A percentile compares a stretch with the other conserved stretches of the same genome.
Conservation (phyloP, 306 rosid genomes). For the Lithocarpus polystachyus region DNA sequence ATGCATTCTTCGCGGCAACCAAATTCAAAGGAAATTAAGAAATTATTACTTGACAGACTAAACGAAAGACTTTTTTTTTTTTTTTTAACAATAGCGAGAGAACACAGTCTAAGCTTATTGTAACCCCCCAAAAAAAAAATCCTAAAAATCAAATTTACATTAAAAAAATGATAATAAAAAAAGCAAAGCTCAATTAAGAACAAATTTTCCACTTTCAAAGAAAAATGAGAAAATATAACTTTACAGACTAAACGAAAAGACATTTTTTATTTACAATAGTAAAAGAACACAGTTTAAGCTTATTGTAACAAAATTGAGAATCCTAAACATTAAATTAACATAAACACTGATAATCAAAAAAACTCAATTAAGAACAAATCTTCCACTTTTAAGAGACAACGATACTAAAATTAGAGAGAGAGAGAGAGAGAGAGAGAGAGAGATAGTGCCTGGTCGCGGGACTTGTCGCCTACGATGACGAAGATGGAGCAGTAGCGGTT, state of each 20-base stretch:
- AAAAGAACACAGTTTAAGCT: not conserved
- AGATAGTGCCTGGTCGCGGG: slow-evolving; percentile 67
- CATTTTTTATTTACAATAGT: not conserved
- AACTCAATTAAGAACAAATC: not conserved
- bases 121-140: not conserved
- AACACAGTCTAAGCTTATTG: no score
- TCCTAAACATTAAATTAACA: not conserved
- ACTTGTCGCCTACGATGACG: slow-evolving; percentile 86
- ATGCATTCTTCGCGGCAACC: not conserved
- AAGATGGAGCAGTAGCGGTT: slow-evolving; percentile 77
- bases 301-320: not conserved
- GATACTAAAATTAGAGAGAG: not conserved
- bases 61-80: no score
- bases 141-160: not conserved
- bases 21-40: not conserved
- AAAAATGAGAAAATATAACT: not conserved
- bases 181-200: not conserved
- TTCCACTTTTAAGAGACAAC: not conserved
- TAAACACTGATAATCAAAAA: no score
- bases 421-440: not conserved
- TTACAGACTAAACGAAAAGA: no score
- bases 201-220: not conserved
- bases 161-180: no score
- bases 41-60: not conserved
- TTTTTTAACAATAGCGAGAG: no score